Evolutionary conservation across 2,329 filamentous ascomycete genomes (phyloP), one percentile per base, ranked within the genome.

Genomic region (Aspergillus sp.): DNA sequence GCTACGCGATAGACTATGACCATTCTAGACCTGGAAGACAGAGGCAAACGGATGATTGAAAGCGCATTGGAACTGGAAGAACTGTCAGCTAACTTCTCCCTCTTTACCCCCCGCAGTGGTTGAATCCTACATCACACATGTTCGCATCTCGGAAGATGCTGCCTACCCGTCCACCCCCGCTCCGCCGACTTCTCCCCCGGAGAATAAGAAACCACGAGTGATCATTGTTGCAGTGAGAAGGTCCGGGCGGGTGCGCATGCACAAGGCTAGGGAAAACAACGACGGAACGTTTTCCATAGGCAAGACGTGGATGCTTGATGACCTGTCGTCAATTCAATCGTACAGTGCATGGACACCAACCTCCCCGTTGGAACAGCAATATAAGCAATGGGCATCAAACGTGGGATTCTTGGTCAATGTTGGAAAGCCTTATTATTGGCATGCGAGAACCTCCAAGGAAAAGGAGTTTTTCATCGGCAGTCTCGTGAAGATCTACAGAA

Each of bases 391-490:
- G 90, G 94, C 92, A 22, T 88, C 90, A 55, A 88, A 89, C 58
- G 86, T 87, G 49, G 95, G 95, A 16, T 98, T 99, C 72, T 82
- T 90, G 26, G 91, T 98, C 54, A 95, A 89, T 1, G 85, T 99
- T 29, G 89, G 90, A 26, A 99, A 99, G 75, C 90, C 92, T 0
- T 99, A 99, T 77, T 99, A 95, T 75, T 99, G 95, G 95, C 87
- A 96, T 75, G 92, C 95, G 36, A 88, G 92, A 65, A 95, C 91
- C 0, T 85, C 91, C 55, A 97, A 97, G 79, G 95, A 99, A 78
- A 98, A 97, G 82, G 94, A 96, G 73, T 98, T 98, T 78, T 99
- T 99, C 77, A 95, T 99, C 70, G 92, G 91, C 36, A 97, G 93
- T 75, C 79, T 98, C 67, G 87, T 98, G 71, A 99, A 98, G 77